Percentiles rank a stretch among this genome's conserved stretches.
phyloP scores from a whole-genome alignment of 306 rosid genomes.

The Glycyrrhiza uralensis region DNA sequence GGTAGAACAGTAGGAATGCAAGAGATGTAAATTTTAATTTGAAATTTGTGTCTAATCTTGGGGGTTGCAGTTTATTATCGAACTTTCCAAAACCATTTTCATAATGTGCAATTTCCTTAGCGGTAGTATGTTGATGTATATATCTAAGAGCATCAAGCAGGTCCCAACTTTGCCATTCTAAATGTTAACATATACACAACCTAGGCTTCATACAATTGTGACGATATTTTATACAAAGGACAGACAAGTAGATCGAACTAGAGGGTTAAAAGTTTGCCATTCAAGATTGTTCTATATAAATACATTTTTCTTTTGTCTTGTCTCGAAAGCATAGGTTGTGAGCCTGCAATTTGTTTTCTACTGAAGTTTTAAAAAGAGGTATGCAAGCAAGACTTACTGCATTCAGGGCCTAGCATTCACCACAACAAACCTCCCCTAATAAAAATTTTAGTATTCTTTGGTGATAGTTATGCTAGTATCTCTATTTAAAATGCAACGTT shows the following conservation, averaged over 20 bases:
- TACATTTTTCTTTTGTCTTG: background rate
- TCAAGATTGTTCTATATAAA: background rate
- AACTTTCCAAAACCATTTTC: background rate
- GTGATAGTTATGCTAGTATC: background rate
- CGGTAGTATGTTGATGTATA: background rate
- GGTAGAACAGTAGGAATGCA: background rate
- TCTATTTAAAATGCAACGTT: background rate
- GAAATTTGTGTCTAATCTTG: background rate
- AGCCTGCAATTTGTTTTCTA: background rate
- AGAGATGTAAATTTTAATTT: background rate
- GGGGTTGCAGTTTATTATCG: background rate
- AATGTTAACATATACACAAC: background rate
- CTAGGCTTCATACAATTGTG: background rate
- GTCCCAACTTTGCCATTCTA: background rate
- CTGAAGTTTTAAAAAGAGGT: background rate
- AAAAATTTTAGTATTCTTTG: background rate
- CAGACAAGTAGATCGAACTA: background rate
- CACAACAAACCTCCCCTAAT: background rate
- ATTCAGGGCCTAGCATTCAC: background rate
- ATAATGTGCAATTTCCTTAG: background rate
- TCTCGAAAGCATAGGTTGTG: background rate
- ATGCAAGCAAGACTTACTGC: background rate
- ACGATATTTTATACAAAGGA: background rate
- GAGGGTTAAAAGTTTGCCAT: background rate
- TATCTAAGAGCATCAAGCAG: background rate